These are phyloP conservation scores for Gnomoniopsis smithogilvyi DNA, from an alignment of 2,329 filamentous ascomycete species.

Conservation along the genomic window DNA sequence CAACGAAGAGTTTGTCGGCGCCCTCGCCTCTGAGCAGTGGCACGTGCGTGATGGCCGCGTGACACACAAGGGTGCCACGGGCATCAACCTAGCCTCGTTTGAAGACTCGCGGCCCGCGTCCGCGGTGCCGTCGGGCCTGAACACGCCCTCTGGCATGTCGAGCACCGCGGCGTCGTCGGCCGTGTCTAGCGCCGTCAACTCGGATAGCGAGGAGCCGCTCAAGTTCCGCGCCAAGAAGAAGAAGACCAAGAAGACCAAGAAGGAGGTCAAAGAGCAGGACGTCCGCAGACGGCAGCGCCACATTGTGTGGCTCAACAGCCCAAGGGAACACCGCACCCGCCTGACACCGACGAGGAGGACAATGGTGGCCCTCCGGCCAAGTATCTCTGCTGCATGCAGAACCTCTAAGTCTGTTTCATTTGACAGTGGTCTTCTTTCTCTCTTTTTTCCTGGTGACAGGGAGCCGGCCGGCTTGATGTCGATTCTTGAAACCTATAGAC, in stretches of 20 bases:
- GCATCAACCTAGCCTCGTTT: constrained; percentile 77
- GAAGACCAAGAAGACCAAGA: constrained; percentile 99
- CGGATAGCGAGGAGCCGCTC: constrained; percentile 80
- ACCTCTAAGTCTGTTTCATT: background rate
- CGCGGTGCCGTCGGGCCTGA: constrained; percentile 17
- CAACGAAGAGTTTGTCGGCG: constrained; percentile 98
- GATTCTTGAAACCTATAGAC: background rate
- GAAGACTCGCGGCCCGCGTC: constrained; percentile 70
- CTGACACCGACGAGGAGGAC: constrained; percentile 75
- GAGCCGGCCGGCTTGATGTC: too few species aligned
- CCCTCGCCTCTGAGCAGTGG: constrained; percentile 94
- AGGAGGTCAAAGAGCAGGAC: constrained; percentile 92
- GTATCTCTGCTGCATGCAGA: constrained; percentile 7
- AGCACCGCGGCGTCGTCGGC: constrained; percentile 53
- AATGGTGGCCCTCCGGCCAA: background rate
- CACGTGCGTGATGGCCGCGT: constrained; percentile 86
- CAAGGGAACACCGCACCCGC: constrained; percentile 76
- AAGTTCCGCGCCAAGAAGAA: constrained; percentile 84
- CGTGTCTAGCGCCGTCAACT: constrained; percentile 66
- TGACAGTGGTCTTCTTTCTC: background rate
- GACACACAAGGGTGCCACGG: constrained; percentile 74
- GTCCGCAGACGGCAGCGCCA: constrained; percentile 82
- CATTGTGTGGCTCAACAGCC: constrained; percentile 78
- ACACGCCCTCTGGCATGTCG: constrained; percentile 37
- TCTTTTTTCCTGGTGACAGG: background rate